These are phyloP conservation scores for Arabidopsis arenosa DNA, from an alignment of 345 rosid genomes.

Conservation along the genomic window DNA sequence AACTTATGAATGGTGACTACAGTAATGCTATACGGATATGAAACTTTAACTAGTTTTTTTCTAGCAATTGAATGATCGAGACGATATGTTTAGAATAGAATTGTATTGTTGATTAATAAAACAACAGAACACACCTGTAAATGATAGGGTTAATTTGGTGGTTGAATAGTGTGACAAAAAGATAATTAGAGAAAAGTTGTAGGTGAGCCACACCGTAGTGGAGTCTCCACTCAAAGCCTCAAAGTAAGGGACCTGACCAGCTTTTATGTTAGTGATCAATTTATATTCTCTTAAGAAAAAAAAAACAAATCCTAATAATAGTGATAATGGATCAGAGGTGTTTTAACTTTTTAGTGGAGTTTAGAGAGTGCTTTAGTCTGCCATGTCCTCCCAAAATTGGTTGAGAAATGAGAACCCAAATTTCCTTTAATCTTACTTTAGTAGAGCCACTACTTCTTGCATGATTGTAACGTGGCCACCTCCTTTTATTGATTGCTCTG, in stretches of 20 bases:
- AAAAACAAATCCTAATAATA: no score
- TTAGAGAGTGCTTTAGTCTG: not conserved
- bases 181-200: not conserved
- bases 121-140: no score
- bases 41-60: not conserved
- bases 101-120: no score
- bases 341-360: not conserved
- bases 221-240: constrained; percentile 17
- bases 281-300: no score
- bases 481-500: not conserved
- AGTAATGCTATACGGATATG: not conserved
- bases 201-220: not conserved
- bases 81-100: no score
- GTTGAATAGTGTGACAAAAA: not conserved
- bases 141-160: no score
- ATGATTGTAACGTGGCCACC: constrained; percentile 30
- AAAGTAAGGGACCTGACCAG: not conserved
- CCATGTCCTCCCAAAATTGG: not conserved
- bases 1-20: not conserved
- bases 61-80: no score
- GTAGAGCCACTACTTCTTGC: constrained; percentile 10
- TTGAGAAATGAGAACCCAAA: no score
- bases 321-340: not conserved
- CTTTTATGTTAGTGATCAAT: no score
- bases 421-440: not conserved